Percentiles rank a stretch among this genome's conserved stretches.
These are phyloP conservation scores for Linum usitatissimum DNA, from an alignment of 345 rosid species.

Conservation along the genomic window DNA sequence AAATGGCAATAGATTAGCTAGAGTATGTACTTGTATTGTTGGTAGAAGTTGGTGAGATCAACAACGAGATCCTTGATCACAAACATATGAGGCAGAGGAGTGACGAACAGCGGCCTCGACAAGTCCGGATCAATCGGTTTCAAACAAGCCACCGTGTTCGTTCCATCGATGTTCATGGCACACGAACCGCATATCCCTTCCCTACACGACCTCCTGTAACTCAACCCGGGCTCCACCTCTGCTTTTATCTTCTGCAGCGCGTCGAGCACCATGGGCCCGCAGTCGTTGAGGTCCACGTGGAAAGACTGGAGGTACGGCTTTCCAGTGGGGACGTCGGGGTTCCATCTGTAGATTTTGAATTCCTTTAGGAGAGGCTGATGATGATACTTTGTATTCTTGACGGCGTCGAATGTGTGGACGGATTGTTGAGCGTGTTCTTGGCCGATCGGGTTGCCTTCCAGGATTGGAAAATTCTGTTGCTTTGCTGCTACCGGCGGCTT, in stretches of 20 bases:
- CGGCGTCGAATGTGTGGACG: constrained; percentile 19
- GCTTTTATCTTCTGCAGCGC: constrained; percentile 57
- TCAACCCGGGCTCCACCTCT: constrained; percentile 49
- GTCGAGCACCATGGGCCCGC: constrained; percentile 60
- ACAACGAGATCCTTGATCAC: constrained; percentile 53
- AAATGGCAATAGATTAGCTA: no score
- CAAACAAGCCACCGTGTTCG: constrained; percentile 61
- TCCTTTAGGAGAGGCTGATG: constrained; percentile 29
- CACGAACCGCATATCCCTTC: constrained; percentile 79
- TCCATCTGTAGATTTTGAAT: constrained; percentile 59
- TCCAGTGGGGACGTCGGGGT: constrained; percentile 34
- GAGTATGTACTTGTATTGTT: constrained; percentile 38
- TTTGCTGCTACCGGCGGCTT: constrained; percentile 4
- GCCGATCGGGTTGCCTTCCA: constrained; percentile 39
- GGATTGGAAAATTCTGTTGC: constrained; percentile 26
- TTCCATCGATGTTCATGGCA: constrained; percentile 57
- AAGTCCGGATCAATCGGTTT: constrained; percentile 42
- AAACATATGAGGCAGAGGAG: constrained; percentile 65
- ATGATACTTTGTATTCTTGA: constrained; percentile 9
- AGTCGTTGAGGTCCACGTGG: constrained; percentile 38
- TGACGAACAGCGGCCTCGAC: constrained; percentile 31
- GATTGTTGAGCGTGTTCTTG: constrained; percentile 37
- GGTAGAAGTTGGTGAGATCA: constrained; percentile 62
- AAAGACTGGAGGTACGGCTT: constrained; percentile 57
- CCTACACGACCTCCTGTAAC: constrained; percentile 54